Evolutionary conservation across 2,329 filamentous ascomycete genomes (phyloP).

Genomic region (Alternaria triticimaculans): DNA sequence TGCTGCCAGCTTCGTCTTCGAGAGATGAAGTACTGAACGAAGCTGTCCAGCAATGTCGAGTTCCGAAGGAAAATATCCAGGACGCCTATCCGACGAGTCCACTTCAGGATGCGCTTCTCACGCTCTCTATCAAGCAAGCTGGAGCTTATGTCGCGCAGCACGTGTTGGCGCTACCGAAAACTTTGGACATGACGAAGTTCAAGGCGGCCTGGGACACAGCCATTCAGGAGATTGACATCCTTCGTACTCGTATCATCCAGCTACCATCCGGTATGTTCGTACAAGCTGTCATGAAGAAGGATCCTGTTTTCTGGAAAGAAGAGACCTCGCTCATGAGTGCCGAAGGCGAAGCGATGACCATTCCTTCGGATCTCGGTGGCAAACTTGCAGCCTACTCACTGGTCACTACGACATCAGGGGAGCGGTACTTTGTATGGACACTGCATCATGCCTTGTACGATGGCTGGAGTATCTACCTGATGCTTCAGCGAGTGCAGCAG

Average conservation of each 20-base stretch:
- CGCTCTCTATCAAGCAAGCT: slow-evolving; percentile 55
- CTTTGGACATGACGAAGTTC: slow-evolving; percentile 52
- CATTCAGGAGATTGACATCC: slow-evolving; percentile 54
- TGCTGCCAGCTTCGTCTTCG: slow-evolving; percentile 19
- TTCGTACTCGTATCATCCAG: slow-evolving; percentile 54
- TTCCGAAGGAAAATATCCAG: slow-evolving; percentile 36
- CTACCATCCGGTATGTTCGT: slow-evolving; percentile 34
- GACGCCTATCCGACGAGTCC: slow-evolving; percentile 53
- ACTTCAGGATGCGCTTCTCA: slow-evolving; percentile 55
- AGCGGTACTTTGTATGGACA: slow-evolving; percentile 47
- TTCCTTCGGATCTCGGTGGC: slow-evolving; percentile 34
- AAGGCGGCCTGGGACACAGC: slow-evolving; percentile 56
- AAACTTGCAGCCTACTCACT: slow-evolving; percentile 36
- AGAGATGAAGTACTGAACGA: slow-evolving; percentile 25
- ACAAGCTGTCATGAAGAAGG: slow-evolving; percentile 37
- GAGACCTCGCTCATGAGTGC: slow-evolving; percentile 24
- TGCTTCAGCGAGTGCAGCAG: slow-evolving; percentile 41
- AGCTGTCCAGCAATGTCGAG: slow-evolving; percentile 31
- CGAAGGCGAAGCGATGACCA: slow-evolving; percentile 16
- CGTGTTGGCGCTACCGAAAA: slow-evolving; percentile 48
- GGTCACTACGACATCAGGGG: slow-evolving; percentile 19
- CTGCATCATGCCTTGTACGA: slow-evolving; percentile 53
- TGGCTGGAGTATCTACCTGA: slow-evolving; percentile 44
- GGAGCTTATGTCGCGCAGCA: slow-evolving; percentile 59
- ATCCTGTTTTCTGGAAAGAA: slow-evolving; percentile 36